Evolutionary conservation across 768 basidiomycete species (phyloP).

Genomic region (Lactifluus echinatus): DNA sequence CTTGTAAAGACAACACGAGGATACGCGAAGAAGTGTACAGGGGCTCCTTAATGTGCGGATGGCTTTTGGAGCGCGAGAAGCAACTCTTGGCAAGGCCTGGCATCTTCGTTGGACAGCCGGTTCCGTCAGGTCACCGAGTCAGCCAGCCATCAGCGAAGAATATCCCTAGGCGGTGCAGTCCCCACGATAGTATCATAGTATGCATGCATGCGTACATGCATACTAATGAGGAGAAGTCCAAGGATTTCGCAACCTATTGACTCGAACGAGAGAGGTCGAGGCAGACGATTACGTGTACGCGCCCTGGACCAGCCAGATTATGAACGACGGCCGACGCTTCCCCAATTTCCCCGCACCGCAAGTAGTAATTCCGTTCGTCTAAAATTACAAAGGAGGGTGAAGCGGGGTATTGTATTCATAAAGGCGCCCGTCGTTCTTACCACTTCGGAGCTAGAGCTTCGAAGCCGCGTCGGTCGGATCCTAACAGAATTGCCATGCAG

Average conservation of each 20-base stretch:
- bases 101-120: background rate
- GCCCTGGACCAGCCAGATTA: too few species aligned
- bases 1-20: background rate
- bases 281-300: background rate
- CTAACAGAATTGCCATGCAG: background rate
- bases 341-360: conserved; percentile 5
- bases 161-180: too few species aligned
- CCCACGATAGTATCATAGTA: background rate
- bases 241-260: too few species aligned
- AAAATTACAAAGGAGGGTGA: background rate
- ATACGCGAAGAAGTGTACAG: background rate
- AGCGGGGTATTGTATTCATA: background rate
- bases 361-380: conserved; percentile 2
- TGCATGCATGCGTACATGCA: too few species aligned
- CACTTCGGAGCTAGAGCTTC: background rate
- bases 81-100: background rate
- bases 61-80: too few species aligned
- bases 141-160: too few species aligned
- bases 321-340: too few species aligned
- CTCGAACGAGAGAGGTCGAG: too few species aligned
- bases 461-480: background rate
- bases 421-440: background rate
- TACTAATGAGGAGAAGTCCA: background rate
- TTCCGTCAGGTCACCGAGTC: background rate
- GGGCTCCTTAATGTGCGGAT: background rate